phyloP scores from a whole-genome alignment of 352 stramenopile genomes.

The Phytophthora tentaculata region DNA sequence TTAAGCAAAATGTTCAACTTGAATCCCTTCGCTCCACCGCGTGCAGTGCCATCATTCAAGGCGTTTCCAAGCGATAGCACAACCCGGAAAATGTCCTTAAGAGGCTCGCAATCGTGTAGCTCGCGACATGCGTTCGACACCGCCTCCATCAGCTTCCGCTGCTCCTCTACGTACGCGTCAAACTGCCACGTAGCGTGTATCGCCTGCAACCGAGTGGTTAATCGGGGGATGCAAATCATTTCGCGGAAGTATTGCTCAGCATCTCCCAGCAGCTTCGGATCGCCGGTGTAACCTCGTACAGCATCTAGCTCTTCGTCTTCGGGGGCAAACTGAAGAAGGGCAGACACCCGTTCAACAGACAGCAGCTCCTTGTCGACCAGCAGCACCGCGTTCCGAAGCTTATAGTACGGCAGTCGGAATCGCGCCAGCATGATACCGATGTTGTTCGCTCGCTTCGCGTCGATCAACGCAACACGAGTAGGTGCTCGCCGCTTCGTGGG shows the following conservation, averaged over 20 bases:
- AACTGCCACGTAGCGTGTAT: conserved; percentile 88
- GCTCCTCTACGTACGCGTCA: conserved; percentile 82
- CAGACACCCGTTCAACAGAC: conserved; percentile 73
- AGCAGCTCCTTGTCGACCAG: conserved; percentile 81
- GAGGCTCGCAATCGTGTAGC: conserved; percentile 84
- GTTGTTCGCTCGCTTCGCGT: conserved; percentile 87
- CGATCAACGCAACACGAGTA: conserved; percentile 80
- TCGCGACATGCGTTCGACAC: conserved; percentile 91
- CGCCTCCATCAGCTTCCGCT: conserved; percentile 76
- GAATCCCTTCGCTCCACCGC: conserved; percentile 90
- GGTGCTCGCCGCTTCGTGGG: conserved; percentile 70
- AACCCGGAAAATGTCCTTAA: conserved; percentile 89
- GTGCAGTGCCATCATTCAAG: conserved; percentile 88
- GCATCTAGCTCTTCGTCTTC: conserved; percentile 75
- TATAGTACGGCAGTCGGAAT: conserved; percentile 83
- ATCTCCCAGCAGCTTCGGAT: conserved; percentile 78
- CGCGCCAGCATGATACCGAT: conserved; percentile 88
- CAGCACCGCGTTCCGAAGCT: conserved; percentile 80
- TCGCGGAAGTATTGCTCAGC: conserved; percentile 83
- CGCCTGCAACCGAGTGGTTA: conserved; percentile 73
- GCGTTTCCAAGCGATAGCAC: conserved; percentile 90
- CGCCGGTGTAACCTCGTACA: conserved; percentile 65
- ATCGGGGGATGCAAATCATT: conserved; percentile 67
- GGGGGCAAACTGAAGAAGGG: conserved; percentile 81
- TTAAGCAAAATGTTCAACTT: conserved; percentile 89